These are phyloP conservation scores for Pyracantha coccinea DNA, from an alignment of 331 rosid genomes.

Conservation along the genomic window DNA sequence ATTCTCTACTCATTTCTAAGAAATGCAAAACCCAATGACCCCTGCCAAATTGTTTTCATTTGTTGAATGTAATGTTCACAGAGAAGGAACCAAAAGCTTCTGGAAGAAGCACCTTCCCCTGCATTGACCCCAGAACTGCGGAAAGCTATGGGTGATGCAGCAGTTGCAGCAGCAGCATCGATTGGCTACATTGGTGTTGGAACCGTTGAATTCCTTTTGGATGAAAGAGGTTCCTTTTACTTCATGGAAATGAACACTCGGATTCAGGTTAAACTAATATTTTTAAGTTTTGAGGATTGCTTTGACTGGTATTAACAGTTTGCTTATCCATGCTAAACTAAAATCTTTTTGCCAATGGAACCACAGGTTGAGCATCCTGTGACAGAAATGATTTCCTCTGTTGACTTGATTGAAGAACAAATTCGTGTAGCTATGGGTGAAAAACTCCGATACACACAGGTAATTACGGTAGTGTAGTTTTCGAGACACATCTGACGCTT, in stretches of 20 bases:
- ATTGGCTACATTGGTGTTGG: slow-evolving; percentile 96
- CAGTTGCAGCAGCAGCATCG: slow-evolving; percentile 96
- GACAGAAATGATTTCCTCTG: slow-evolving; percentile 96
- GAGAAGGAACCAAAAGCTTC: slow-evolving; percentile 94
- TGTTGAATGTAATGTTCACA: slow-evolving; percentile 14
- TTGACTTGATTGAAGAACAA: slow-evolving; percentile 96
- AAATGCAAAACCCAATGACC: neutral
- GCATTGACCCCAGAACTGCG: slow-evolving; percentile 88
- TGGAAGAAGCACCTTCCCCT: slow-evolving; percentile 99
- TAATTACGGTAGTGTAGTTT: slow-evolving; percentile 6
- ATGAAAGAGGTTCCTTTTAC: slow-evolving; percentile 96
- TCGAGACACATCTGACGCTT: neutral
- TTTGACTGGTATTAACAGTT: neutral
- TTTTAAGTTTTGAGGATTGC: slow-evolving; percentile 6
- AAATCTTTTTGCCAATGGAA: neutral
- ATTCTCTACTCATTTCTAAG: neutral
- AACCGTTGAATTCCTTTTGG: slow-evolving; percentile 92
- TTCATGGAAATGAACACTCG: slow-evolving; percentile 99
- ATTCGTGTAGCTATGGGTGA: slow-evolving; percentile 92
- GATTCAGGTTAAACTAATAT: slow-evolving; percentile 60
- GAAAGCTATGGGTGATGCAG: slow-evolving; percentile 99
- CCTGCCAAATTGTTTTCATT: neutral
- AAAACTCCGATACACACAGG: slow-evolving; percentile 76
- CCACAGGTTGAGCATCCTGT: slow-evolving; percentile 97
- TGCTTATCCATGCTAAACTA: neutral